A percentile compares a stretch with the other conserved stretches of the same genome.
These are phyloP conservation scores for Geotrichum klebahnii DNA, from an alignment of 1,139 yeast genomes.

Conservation along the genomic window DNA sequence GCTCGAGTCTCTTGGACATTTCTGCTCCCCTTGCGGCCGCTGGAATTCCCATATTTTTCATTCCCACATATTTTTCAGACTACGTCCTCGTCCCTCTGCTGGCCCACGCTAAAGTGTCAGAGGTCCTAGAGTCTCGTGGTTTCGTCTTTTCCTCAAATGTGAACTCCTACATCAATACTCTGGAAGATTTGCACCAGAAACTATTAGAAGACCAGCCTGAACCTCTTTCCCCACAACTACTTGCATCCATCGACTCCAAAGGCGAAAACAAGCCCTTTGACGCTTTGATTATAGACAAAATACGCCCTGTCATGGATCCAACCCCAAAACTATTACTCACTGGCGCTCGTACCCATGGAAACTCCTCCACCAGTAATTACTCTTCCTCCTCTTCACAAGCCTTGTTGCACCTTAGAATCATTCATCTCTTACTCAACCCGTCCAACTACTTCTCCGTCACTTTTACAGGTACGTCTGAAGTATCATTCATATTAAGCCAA, in stretches of 20 bases:
- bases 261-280: no score
- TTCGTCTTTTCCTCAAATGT: conserved; percentile 46
- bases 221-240: neutral
- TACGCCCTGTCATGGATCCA: conserved; percentile 47
- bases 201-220: neutral
- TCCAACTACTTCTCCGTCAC: conserved; percentile 56
- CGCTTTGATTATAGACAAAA: no score
- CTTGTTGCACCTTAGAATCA: conserved; percentile 29
- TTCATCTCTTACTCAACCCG: conserved; percentile 40
- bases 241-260: no score
- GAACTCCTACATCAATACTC: conserved; percentile 28
- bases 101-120: conserved; percentile 46
- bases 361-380: no score
- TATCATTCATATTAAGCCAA: conserved; percentile 50
- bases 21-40: conserved; percentile 59
- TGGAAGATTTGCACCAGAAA: neutral
- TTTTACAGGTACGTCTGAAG: conserved; percentile 52
- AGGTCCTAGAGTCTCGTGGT: conserved; percentile 44
- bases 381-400: conserved; percentile 18
- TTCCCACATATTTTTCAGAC: conserved; percentile 64
- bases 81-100: conserved; percentile 57
- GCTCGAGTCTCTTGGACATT: conserved; percentile 53
- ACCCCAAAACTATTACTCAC: conserved; percentile 50
- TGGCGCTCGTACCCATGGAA: conserved; percentile 58
- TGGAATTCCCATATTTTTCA: conserved; percentile 56